Percentiles rank a stretch among this genome's conserved stretches.
Conservation (phyloP, 148 eudicot genomes). For the Polygonum aviculare region DNA sequence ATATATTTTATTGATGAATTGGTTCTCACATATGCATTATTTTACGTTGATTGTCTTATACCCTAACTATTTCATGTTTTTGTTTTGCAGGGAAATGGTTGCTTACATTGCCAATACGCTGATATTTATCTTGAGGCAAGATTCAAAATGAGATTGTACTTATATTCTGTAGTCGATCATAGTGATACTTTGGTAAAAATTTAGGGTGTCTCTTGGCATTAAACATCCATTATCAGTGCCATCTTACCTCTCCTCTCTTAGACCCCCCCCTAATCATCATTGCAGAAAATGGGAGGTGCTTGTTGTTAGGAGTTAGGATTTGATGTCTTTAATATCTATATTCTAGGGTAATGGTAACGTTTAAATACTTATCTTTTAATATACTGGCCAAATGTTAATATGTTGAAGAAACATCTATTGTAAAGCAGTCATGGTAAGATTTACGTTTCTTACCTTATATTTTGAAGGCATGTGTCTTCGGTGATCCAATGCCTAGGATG, state of each 20-base stretch:
- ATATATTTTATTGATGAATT: neutral
- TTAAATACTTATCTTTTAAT: neutral
- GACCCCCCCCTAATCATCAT: neutral
- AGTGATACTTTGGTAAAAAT: neutral
- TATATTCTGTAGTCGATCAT: neutral
- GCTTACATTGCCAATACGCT: conserved; percentile 93
- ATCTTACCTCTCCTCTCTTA: neutral
- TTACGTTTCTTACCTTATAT: neutral
- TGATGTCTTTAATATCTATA: neutral
- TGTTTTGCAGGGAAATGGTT: conserved; percentile 86
- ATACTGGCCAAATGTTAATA: neutral
- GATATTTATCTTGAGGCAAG: conserved; percentile 89
- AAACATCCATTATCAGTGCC: neutral
- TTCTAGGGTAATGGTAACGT: neutral
- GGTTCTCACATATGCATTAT: neutral
- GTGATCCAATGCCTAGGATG: neutral
- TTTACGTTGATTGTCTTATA: neutral
- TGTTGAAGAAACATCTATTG: neutral
- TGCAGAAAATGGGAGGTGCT: neutral
- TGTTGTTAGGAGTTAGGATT: neutral
- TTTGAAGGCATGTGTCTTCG: neutral
- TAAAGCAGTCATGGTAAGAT: neutral
- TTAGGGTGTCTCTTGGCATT: neutral
- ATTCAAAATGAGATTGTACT: neutral
- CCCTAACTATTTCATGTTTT: neutral